Evolutionary conservation across 2,329 filamentous ascomycete genomes (phyloP).

Genomic region (Phyllachora maydis): DNA sequence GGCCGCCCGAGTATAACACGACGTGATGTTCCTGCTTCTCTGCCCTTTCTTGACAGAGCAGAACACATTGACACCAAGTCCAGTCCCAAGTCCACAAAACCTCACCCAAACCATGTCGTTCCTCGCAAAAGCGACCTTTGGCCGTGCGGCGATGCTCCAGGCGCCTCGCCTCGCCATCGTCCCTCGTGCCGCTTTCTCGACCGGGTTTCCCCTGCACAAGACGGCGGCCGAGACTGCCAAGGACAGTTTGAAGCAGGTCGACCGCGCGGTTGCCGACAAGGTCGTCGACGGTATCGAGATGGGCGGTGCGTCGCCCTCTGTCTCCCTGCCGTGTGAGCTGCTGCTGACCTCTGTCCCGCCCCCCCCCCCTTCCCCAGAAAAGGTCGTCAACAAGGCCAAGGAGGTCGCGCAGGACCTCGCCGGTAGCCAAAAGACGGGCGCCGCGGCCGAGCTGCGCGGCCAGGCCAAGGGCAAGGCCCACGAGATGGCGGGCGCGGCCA

Average conservation of each 20-base stretch:
- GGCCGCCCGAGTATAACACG: too few species aligned
- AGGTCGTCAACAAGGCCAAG: constrained; percentile 20
- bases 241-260: constrained; percentile 33
- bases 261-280: constrained; percentile 38
- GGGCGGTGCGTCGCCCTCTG: constrained; percentile 21
- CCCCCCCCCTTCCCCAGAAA: constrained; percentile 9
- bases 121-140: constrained; percentile 22
- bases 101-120: constrained; percentile 24
- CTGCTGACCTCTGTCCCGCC: not conserved
- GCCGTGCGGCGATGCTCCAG: constrained; percentile 18
- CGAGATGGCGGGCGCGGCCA: constrained; percentile 14
- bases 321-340: too few species aligned
- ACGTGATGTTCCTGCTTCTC: too few species aligned
- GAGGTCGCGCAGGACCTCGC: constrained; percentile 14
- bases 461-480: constrained; percentile 20
- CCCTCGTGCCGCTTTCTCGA: constrained; percentile 27
- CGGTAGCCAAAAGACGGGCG: constrained; percentile 8
- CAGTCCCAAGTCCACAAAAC: too few species aligned
- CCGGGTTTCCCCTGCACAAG: constrained; percentile 22
- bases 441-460: constrained; percentile 15
- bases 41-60: too few species aligned
- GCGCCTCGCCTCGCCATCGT: constrained; percentile 14
- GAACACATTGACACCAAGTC: too few species aligned
- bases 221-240: constrained; percentile 31
- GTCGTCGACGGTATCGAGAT: constrained; percentile 39